Base-by-base conservation (phyloP, 139 green algal species). In the Yamagishiella unicocca region DNA sequence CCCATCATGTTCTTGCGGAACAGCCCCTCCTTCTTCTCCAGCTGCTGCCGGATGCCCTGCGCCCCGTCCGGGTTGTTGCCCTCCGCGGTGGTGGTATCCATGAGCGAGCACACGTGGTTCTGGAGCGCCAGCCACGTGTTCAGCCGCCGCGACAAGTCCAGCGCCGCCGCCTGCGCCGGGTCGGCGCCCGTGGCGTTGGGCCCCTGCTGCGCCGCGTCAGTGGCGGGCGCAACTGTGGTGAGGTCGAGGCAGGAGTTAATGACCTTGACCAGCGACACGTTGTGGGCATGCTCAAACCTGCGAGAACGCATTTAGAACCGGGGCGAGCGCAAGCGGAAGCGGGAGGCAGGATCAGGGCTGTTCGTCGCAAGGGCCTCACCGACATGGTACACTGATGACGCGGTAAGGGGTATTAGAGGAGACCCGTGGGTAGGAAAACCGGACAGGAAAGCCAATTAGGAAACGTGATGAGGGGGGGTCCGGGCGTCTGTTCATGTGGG, bases 1-100 rank as follows among this genome's bases (percentile, higher is more conserved):
- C 98, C 98, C 98, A 99, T 99, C 98, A 99, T 99, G 94, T 99
- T 98, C 92, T 98, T 99, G 64, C 98, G 93, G 93, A 99, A 99
- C 87, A 99, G 92, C 1, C 98, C 98, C 91, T 99, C 97, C 80
- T 86, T 86, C 94, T 99, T 98, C 92, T 99, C 97, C 87, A 99
- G 93, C 89, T 92, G 87, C 91, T 99, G 97, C 85, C 94, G 87
- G 37, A 99, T 96, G 75, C 74, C 84, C 7, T 19, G 17, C 31
- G 46, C 61, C 14, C 64, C 71, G 1, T 22, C 19, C 27, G 25
- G n/a, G n/a, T n/a, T 54, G 31, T 74, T 88, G 37, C 82, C 83
- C 61, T 94, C 91, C 33, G 93, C 93, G 1, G 94, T 91, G 12
- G 93, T 95, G 71, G 87, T 94, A 94, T 99, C 97, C 21, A 99